A percentile compares a stretch with the other conserved stretches of the same genome.
Evolutionary conservation across 306 rosid genomes (phyloP).

Genomic region (Quercus engelmannii): DNA sequence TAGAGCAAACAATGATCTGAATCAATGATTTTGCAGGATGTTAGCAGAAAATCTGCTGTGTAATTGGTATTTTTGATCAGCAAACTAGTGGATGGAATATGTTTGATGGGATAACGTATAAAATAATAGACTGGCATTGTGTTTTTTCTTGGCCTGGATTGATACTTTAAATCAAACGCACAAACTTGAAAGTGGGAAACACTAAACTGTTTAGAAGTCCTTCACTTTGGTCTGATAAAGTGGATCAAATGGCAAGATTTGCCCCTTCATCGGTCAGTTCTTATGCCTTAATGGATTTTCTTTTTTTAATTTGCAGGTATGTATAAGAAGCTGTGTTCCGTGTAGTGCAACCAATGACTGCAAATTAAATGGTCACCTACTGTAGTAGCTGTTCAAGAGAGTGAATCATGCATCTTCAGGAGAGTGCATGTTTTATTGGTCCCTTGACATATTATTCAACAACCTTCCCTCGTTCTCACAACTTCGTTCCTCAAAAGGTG

Average conservation of each 20-base stretch:
- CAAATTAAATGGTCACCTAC: background rate
- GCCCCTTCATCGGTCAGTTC: background rate
- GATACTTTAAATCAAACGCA: background rate
- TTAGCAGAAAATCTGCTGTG: too few species aligned
- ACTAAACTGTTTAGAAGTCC: background rate
- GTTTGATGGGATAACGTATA: background rate
- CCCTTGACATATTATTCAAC: background rate
- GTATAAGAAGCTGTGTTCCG: background rate
- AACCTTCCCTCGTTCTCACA: background rate
- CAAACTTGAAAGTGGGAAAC: background rate
- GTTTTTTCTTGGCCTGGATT: background rate
- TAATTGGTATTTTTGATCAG: background rate
- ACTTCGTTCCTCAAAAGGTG: background rate
- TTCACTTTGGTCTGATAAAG: background rate
- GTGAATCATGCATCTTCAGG: background rate
- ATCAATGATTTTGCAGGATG: too few species aligned
- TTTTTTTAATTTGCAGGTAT: conserved; percentile 7
- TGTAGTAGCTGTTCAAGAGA: background rate
- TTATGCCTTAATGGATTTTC: background rate
- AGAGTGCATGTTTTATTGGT: background rate
- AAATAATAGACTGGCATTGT: background rate
- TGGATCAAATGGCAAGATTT: background rate
- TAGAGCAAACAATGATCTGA: too few species aligned
- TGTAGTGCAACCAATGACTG: background rate
- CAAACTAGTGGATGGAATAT: background rate